Conservation (phyloP, 768 basidiomycete species). For the Suillus occidentalis region DNA sequence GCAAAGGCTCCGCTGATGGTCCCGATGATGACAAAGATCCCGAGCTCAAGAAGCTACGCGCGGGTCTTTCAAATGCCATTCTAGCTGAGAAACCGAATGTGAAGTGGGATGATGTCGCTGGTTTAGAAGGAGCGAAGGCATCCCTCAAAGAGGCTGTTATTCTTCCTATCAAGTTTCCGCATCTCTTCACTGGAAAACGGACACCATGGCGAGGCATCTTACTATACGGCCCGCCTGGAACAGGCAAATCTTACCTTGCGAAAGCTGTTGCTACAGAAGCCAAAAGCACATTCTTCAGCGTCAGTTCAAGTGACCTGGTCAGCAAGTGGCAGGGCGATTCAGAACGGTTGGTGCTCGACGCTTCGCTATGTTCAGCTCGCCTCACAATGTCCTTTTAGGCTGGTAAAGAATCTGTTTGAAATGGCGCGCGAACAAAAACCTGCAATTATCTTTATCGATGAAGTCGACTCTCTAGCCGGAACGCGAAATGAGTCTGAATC, state of each 20-base stretch:
- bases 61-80: constrained; percentile 85
- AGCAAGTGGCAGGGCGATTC: constrained; percentile 99
- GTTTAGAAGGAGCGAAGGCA: constrained; percentile 92
- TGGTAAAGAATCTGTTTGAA: constrained; percentile 94
- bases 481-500: constrained; percentile 96
- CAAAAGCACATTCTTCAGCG: constrained; percentile 98
- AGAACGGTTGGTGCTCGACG: constrained; percentile 64
- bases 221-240: constrained; percentile 96
- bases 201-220: constrained; percentile 97
- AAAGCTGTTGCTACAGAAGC: constrained; percentile 99
- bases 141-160: constrained; percentile 98
- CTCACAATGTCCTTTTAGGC: constrained; percentile 41
- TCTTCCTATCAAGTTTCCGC: constrained; percentile 98
- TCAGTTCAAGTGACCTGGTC: constrained; percentile 92
- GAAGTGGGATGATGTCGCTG: constrained; percentile 98
- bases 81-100: constrained; percentile 93
- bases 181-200: constrained; percentile 97
- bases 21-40: constrained; percentile 78
- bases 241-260: constrained; percentile 94
- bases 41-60: constrained; percentile 95
- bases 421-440: constrained; percentile 97
- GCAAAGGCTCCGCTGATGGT: constrained; percentile 50
- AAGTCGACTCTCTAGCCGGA: constrained; percentile 95
- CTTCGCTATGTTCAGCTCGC: neutral
- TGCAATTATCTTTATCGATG: constrained; percentile 98